phyloP scores from a whole-genome alignment of 768 basidiomycete species.

The Strobilomyces confusus region DNA sequence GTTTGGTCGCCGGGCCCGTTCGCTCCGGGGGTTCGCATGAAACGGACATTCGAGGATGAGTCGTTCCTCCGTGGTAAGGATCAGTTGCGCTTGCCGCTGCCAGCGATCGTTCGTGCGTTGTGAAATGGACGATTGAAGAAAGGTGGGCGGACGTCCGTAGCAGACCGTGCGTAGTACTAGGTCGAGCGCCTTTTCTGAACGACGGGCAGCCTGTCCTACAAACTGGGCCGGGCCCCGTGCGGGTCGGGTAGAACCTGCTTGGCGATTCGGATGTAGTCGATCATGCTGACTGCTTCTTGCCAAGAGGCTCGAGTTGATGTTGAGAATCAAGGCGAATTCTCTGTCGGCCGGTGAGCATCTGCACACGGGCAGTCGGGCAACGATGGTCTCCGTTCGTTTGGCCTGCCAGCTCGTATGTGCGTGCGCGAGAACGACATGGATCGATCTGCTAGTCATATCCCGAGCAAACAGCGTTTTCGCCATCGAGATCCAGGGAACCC shows the following conservation, averaged over 20 bases:
- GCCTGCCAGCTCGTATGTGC: not conserved
- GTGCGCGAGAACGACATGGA: not conserved
- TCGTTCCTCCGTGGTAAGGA: conserved; percentile 6
- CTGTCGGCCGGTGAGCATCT: not conserved
- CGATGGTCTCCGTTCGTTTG: not conserved
- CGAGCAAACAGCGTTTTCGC: too few relatives aligned
- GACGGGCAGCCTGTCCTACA: not conserved
- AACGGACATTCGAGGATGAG: conserved; percentile 4
- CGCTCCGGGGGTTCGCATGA: not conserved
- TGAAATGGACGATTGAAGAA: too few relatives aligned
- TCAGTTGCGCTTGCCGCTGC: too few relatives aligned
- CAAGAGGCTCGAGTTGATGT: not conserved
- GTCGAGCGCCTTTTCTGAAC: not conserved
- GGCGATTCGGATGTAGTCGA: too few relatives aligned
- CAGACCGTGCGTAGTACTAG: too few relatives aligned
- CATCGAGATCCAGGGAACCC: not conserved
- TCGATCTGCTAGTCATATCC: too few relatives aligned
- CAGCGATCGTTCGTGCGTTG: too few relatives aligned
- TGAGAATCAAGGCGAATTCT: not conserved
- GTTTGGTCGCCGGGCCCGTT: too few relatives aligned
- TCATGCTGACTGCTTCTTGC: not conserved
- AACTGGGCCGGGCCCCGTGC: not conserved
- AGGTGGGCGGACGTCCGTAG: not conserved
- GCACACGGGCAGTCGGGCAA: not conserved
- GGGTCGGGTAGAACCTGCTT: not conserved